Base-by-base conservation (phyloP, 2,329 filamentous ascomycete genomes). In the Lachnum nothofagi region DNA sequence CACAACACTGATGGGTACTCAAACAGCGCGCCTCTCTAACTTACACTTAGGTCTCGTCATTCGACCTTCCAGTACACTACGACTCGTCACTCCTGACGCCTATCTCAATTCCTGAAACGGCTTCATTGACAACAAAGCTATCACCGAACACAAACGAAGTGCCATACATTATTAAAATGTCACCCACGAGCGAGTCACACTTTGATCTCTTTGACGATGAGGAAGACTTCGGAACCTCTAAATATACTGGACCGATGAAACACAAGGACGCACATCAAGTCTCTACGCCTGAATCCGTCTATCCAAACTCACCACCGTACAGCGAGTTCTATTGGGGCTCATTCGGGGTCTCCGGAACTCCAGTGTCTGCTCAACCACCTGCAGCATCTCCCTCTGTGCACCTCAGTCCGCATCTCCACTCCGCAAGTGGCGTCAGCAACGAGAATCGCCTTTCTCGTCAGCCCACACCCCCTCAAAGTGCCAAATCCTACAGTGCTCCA, bases 51-150 rank as follows among this genome's bases (percentile, higher is more conserved):
- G 61, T 61, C 27, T 63, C 62, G 3, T 64, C 61, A 3, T 64
- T 63, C 44, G 63, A 64, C 39, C 41, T 62, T 31, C 60, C 61
- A 14, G 51, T 52, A 2, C 40, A 51, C 1, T 64, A 59, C 53
- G 61, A 60, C 38, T 55, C 55, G 5, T 51, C 54, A 35, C 52
- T 64, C 9, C 51, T 57, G 10, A 63, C 62, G 8, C 62, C 62
- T 4, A 47, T 63, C 10, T 56, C 61, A 5, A 52, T 58, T 47
- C 52, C 58, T 5, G 54, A 45, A 27, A 57, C 59, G 38, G 52
- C 58, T 22, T 33, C 45, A 3, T 44, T 59, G 7, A 25, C 51
- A 10, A 47, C 47, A 17, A 63, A 50, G n/a, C 17, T 45, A 7
- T 46, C 47, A 14, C 46, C 48, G 3, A n/a, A 43, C 8, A 19